Evolutionary conservation across 208 protist genomes (phyloP).

Genomic region (Leishmania aethiopica): DNA sequence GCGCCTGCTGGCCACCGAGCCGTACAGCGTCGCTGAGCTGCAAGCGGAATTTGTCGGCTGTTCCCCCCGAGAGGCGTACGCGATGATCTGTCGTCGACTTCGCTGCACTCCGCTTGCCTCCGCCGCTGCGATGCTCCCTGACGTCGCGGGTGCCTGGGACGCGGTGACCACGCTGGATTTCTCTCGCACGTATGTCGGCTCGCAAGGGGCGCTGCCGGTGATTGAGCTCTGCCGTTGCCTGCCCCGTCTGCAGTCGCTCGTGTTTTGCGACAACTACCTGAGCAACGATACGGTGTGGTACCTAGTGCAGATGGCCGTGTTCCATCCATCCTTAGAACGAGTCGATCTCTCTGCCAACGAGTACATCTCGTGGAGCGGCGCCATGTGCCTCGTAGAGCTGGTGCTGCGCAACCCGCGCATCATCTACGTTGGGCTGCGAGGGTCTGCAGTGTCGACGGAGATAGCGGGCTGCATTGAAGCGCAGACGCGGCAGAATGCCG

Average conservation of each 20-base stretch:
- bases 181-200: constrained; percentile 67
- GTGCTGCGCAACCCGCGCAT: constrained; percentile 56
- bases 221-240: constrained; percentile 70
- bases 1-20: constrained; percentile 18
- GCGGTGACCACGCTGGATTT: constrained; percentile 53
- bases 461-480: constrained; percentile 50
- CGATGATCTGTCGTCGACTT: constrained; percentile 37
- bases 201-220: constrained; percentile 49
- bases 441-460: constrained; percentile 36
- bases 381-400: constrained; percentile 67
- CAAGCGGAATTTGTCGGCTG: constrained; percentile 47
- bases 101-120: constrained; percentile 44
- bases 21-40: constrained; percentile 47
- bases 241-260: constrained; percentile 40
- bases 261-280: constrained; percentile 73
- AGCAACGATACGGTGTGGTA: constrained; percentile 68
- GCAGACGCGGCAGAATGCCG: constrained; percentile 65
- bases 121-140: constrained; percentile 54
- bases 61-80: constrained; percentile 60
- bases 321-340: constrained; percentile 56
- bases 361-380: constrained; percentile 79
- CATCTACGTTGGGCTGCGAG: constrained; percentile 52
- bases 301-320: constrained; percentile 57
- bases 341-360: constrained; percentile 71
- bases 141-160: constrained; percentile 44